Evolutionary conservation across 2,329 filamentous ascomycete species (phyloP), one percentile per base, ranked within the genome.

Genomic region (Fusarium chlamydosporum): DNA sequence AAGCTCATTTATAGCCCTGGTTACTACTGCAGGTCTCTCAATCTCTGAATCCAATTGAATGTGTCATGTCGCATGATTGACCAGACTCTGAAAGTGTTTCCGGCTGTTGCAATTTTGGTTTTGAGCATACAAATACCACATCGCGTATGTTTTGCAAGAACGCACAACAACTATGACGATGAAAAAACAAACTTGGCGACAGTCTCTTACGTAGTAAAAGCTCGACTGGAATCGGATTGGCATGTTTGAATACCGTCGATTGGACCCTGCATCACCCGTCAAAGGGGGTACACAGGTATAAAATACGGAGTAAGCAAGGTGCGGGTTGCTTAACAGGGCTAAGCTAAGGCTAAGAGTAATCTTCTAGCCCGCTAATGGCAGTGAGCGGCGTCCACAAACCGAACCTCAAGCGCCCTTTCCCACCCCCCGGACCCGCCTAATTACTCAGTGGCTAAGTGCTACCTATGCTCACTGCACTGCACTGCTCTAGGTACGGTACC

Each of bases 31-130:
- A 66, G 26, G 55, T 61, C 35, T 42, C 31, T 41, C 29, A 47
- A 46, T 33, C 20, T 27, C 33, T 50, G 18, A 33, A 48, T 41
- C 54, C 54, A 68, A 55, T 68, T 56, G 67, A 68, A 65, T 43
- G 33, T 60, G 54, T 40, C 34, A 34, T 58, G 58, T 70, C 67
- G 67, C 67, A 70, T 70, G 46, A 70, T 68, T 54, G 43, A 56
- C 62, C 40, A 43, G 48, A 60, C 34, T 51, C 43, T 59, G 10
- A 33, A 38, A 42, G 57, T 46, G 65, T 67, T 67, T 67, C 65
- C 55, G 35, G 35, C 38, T 68, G 65, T 60, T 55, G 65, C 65
- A 68, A 37, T 33, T 65, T 37, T 68, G 50, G 64, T 68, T 68
- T 65, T 65, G 63, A 48, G 35, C 38, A 46, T 18, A 8, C n/a